Conservation (phyloP, 1,284 basidiomycete species). For the Cryptococcus floricola region DNA sequence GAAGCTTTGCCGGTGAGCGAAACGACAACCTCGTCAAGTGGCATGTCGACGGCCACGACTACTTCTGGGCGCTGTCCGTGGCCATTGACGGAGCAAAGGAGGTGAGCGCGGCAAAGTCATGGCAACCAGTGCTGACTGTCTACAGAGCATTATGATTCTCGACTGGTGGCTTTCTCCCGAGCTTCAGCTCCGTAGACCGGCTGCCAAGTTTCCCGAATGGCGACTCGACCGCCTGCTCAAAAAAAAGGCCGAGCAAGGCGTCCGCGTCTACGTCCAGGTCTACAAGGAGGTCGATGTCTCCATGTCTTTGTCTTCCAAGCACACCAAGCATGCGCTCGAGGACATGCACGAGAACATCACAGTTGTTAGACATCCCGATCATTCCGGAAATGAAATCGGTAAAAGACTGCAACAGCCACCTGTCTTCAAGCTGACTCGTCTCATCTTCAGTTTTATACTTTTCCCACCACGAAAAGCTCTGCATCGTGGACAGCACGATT, state of each 20-base stretch:
- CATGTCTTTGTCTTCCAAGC: slow-evolving; percentile 78
- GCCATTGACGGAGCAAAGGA: slow-evolving; percentile 62
- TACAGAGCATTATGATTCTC: slow-evolving; percentile 63
- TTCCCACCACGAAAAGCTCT: slow-evolving; percentile 53
- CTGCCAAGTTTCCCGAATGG: slow-evolving; percentile 75
- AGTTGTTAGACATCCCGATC: slow-evolving; percentile 82
- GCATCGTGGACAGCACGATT: slow-evolving; percentile 74
- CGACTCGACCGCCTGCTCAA: slow-evolving; percentile 77
- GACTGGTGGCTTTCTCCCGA: slow-evolving; percentile 88
- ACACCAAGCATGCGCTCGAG: slow-evolving; percentile 78
- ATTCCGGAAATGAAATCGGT: slow-evolving; percentile 61
- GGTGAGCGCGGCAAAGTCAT: slow-evolving; percentile 12
- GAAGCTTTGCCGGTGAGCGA: slow-evolving; percentile 69
- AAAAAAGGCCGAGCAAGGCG: slow-evolving; percentile 84
- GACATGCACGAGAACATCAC: slow-evolving; percentile 79
- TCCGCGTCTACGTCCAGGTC: slow-evolving; percentile 80
- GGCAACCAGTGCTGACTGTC: neutral
- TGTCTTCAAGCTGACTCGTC: no score
- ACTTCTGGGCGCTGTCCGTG: slow-evolving; percentile 88
- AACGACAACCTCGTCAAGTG: slow-evolving; percentile 75
- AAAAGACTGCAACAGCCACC: no score
- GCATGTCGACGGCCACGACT: slow-evolving; percentile 86
- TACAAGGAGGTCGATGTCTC: slow-evolving; percentile 91
- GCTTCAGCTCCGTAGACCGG: slow-evolving; percentile 75
- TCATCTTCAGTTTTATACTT: slow-evolving; percentile 44